A percentile compares a stretch with the other conserved stretches of the same genome.
Evolutionary conservation across 257 asterid species (phyloP).

Genomic region (Plantago ovata): DNA sequence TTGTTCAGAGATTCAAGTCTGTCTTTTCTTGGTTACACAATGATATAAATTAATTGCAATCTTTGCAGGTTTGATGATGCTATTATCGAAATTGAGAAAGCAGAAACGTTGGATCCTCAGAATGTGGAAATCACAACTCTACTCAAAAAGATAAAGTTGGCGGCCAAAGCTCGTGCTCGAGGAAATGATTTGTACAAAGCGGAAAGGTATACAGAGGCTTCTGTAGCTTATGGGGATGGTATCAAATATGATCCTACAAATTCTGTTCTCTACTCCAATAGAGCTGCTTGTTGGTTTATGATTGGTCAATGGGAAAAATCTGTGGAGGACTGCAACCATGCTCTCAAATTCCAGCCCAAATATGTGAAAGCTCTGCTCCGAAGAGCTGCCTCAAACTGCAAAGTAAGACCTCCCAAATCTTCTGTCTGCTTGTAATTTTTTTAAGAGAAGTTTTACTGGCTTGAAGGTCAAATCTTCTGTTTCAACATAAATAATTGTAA

Average conservation of each 20-base stretch:
- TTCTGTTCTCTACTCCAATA: slow-evolving; percentile 86
- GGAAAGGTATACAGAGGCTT: slow-evolving; percentile 89
- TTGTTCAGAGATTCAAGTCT: not conserved
- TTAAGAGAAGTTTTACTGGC: not conserved
- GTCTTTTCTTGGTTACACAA: not conserved
- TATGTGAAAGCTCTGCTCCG: slow-evolving; percentile 85
- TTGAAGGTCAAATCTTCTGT: slow-evolving; percentile 8
- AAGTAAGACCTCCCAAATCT: slow-evolving; percentile 39
- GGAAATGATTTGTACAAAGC: slow-evolving; percentile 89
- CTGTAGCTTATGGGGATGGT: slow-evolving; percentile 87
- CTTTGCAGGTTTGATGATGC: slow-evolving; percentile 78
- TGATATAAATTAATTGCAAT: not conserved
- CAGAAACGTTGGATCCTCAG: slow-evolving; percentile 53
- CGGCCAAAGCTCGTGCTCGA: slow-evolving; percentile 71
- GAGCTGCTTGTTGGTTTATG: slow-evolving; percentile 98
- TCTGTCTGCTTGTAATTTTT: not conserved
- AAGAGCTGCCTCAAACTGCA: slow-evolving; percentile 78
- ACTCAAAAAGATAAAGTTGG: slow-evolving; percentile 54
- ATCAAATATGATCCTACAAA: slow-evolving; percentile 70
- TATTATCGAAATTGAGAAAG: slow-evolving; percentile 52
- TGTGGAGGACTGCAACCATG: slow-evolving; percentile 78
- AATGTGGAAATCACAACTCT: slow-evolving; percentile 52
- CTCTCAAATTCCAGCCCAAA: slow-evolving; percentile 68
- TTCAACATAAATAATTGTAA: too few relatives aligned
- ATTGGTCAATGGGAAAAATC: slow-evolving; percentile 76